phyloP scores from a whole-genome alignment of 768 basidiomycete genomes.

The Melanogaster broomeanus region DNA sequence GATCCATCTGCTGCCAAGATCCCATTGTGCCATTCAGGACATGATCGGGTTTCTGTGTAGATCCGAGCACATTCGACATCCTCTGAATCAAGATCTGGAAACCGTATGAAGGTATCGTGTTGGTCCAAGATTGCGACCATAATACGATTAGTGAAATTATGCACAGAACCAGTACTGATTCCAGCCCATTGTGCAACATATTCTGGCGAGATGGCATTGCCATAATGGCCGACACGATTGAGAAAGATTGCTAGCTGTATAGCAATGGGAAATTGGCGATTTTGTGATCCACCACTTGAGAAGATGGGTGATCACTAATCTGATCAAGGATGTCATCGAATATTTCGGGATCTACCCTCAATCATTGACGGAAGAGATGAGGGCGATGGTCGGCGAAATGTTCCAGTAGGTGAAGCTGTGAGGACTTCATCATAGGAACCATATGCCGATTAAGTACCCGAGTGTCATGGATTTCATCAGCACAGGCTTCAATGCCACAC shows the following conservation, averaged over 20 bases:
- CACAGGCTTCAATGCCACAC: background rate
- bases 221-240: constrained; percentile 25
- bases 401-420: constrained; percentile 1
- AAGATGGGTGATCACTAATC: constrained; percentile 2
- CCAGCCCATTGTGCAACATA: constrained; percentile 6
- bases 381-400: background rate
- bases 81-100: background rate
- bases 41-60: background rate
- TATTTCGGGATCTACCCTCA: background rate
- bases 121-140: background rate
- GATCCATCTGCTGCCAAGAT: constrained; percentile 9
- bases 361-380: background rate
- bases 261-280: constrained; percentile 24
- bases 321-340: constrained; percentile 5
- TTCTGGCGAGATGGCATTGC: constrained; percentile 17
- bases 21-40: constrained; percentile 2
- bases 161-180: background rate
- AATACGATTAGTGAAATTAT: background rate
- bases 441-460: background rate
- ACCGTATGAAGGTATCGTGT: background rate
- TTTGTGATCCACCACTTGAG: background rate
- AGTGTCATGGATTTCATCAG: background rate
- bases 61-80: background rate
- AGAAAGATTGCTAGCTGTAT: constrained; percentile 32
- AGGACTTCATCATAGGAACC: background rate